Evolutionary conservation across 2,329 filamentous ascomycete genomes (phyloP).

Genomic region (Aspergillus luchuensis): DNA sequence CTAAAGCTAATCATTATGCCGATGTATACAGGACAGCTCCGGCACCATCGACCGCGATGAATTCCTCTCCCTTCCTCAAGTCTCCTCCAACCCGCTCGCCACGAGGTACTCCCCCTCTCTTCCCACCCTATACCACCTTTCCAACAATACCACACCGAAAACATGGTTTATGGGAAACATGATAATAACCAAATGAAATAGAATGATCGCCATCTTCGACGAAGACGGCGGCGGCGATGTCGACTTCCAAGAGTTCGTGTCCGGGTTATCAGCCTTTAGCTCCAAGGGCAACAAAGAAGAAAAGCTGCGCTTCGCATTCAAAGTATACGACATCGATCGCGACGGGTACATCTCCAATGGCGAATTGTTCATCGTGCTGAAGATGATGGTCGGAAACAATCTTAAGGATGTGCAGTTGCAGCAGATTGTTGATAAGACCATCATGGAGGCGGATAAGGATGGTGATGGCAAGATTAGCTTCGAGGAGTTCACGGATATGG

Average conservation of each 20-base stretch:
- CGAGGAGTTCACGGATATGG: constrained; percentile 98
- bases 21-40: constrained; percentile 75
- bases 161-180: background rate
- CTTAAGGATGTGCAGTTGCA: constrained; percentile 98
- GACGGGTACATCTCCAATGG: constrained; percentile 99
- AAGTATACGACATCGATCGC: constrained; percentile 98
- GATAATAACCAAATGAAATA: constrained; percentile 37
- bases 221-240: constrained; percentile 97
- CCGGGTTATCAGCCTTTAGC: constrained; percentile 90
- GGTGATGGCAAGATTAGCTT: constrained; percentile 98
- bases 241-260: constrained; percentile 98
- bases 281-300: constrained; percentile 99
- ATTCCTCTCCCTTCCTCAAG: constrained; percentile 94
- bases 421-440: constrained; percentile 99
- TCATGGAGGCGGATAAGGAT: constrained; percentile 98
- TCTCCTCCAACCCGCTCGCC: constrained; percentile 94
- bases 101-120: constrained; percentile 65
- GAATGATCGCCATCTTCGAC: constrained; percentile 99
- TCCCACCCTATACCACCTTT: background rate
- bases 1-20: background rate
- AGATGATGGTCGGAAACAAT: constrained; percentile 99
- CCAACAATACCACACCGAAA: background rate
- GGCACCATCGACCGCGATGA: constrained; percentile 98
- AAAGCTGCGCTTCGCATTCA: constrained; percentile 96
- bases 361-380: constrained; percentile 97